Conservation (phyloP, 768 basidiomycete species). For the Boletellus sp. region DNA sequence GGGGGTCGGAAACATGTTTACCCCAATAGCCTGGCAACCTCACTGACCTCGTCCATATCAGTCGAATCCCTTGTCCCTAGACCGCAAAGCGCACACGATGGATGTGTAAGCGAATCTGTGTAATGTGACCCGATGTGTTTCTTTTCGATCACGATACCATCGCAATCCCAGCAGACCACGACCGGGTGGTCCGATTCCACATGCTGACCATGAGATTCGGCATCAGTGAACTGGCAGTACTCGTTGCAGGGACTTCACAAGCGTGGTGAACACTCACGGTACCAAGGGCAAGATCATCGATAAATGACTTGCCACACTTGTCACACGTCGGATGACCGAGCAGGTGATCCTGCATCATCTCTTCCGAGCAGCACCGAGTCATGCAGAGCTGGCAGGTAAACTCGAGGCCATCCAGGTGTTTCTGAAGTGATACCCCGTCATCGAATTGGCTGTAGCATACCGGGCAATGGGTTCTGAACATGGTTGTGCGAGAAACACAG, state of each 20-base stretch:
- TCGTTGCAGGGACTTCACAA: no score
- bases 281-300: constrained; percentile 18
- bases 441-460: constrained; percentile 23
- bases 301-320: constrained; percentile 21
- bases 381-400: constrained; percentile 22
- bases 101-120: constrained; percentile 19
- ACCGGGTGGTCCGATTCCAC: constrained; percentile 19
- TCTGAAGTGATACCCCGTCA: constrained; percentile 12
- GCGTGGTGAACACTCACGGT: constrained; percentile 10
- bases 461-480: constrained; percentile 17
- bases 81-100: constrained; percentile 19
- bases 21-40: background rate
- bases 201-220: constrained; percentile 14
- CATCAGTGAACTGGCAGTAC: background rate
- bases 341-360: constrained; percentile 25
- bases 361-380: constrained; percentile 20
- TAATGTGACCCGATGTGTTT: constrained; percentile 21
- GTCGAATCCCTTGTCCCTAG: constrained; percentile 10
- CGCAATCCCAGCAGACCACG: constrained; percentile 31
- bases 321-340: constrained; percentile 22
- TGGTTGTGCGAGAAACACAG: constrained; percentile 10
- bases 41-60: constrained; percentile 23
- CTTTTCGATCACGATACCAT: constrained; percentile 22
- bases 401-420: constrained; percentile 15
- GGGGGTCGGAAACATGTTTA: constrained; percentile 6